Conservation (phyloP, 148 eudicot species). For the Vaccinium myrtillus region DNA sequence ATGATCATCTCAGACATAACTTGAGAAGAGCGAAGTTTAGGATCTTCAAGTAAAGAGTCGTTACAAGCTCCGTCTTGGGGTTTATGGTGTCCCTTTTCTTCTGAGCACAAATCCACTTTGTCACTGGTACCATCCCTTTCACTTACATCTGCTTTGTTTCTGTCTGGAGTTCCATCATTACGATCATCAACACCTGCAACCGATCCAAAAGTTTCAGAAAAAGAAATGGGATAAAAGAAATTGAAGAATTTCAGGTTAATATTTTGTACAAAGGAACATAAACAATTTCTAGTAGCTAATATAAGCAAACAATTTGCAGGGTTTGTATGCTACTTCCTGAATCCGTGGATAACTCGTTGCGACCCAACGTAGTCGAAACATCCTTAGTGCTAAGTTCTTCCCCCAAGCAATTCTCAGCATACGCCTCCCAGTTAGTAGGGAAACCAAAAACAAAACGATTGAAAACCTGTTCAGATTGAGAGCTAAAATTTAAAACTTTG, state of each 20-base stretch:
- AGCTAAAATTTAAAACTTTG: not conserved
- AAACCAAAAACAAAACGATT: conserved; percentile 39
- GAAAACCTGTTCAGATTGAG: conserved; percentile 24
- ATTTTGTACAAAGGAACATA: not conserved
- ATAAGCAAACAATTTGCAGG: not conserved
- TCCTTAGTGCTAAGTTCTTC: conserved; percentile 16
- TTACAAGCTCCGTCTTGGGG: conserved; percentile 5
- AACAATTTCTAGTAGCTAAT: not conserved
- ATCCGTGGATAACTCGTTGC: conserved; percentile 16
- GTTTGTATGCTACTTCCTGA: conserved; percentile 12
- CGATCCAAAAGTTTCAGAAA: conserved; percentile 10
- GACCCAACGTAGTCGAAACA: conserved; percentile 6
- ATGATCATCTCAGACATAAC: not conserved
- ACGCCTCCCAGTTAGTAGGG: conserved; percentile 45
- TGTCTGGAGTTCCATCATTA: conserved; percentile 6
- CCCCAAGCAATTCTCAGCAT: conserved; percentile 23
- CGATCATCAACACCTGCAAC: conserved; percentile 10
- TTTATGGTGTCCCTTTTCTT: not conserved
- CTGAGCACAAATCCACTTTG: conserved; percentile 7
- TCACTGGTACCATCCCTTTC: conserved; percentile 8
- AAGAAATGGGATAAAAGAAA: not conserved
- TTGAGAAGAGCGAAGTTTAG: not conserved
- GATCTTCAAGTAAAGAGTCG: not conserved
- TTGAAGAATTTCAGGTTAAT: not conserved
- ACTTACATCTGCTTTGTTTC: not conserved